Base-by-base conservation (phyloP, 495 filamentous ascomycete genomes). In the Penicillium egyptiacum region DNA sequence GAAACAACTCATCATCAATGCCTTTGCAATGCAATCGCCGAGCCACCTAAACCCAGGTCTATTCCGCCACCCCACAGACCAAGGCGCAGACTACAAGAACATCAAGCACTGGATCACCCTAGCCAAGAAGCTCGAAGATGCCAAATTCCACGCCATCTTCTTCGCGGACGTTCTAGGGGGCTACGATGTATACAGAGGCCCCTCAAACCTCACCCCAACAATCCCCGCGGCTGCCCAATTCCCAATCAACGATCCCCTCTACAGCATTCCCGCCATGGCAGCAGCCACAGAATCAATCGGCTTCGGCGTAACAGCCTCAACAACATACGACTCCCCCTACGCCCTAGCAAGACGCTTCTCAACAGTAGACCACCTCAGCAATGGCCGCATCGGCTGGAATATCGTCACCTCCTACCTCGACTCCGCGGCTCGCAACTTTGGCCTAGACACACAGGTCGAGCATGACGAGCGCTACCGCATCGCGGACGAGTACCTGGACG, bases 391-490 rank as follows among this genome's bases (percentile, higher is more conserved):
- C 33, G 83, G 81, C 10, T 87, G 84, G 85, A 87, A 88, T 67
- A 83, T 89, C 45, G 86, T 89, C 0, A 88, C 85, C 0, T 78
- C 78, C 49, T 88, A 88, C 65, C 73, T 88, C 5, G 84, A 88
- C 62, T 83, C 79, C 16, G 85, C 86, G 3, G 86, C 86, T 4
- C 72, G 77, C 47, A 88, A 88, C 65, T 66, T 86, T 44, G 83
- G 83, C 20, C 70, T 75, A 6, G 65, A 76, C n/a, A 77, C 83
- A 26, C 85, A 88, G 69, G 61, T 76, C 23, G 68, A 82, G 70
- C 87, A 88, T 60, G 86, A 88, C 58, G 84, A 88, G 64, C 77
- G 86, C 44, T 88, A 89, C 67, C 78, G 75, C 30, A 80, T 83
- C 58, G 85, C 85, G 1, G 81, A 88, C 44, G 87, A 90, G 62